phyloP scores from a whole-genome alignment of 495 filamentous ascomycete genomes.

The Aspergillus panamensis region DNA sequence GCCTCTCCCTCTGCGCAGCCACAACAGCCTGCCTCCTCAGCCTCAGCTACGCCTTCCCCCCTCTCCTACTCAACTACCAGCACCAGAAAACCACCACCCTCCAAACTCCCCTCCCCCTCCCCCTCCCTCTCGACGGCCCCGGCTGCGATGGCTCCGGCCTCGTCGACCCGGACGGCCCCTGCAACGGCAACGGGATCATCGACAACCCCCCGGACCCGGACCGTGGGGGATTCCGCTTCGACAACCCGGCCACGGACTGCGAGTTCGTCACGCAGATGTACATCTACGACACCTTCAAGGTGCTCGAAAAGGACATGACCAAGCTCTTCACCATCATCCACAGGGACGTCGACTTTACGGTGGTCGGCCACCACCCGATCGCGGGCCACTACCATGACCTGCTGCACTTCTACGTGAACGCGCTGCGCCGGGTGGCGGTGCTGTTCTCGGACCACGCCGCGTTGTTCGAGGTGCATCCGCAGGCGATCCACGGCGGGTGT shows the following conservation, averaged over 20 bases:
- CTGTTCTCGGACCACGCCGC: constrained; percentile 32
- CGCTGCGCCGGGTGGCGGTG: constrained; percentile 32
- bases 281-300: constrained; percentile 39
- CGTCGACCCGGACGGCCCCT: constrained; percentile 13
- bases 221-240: constrained; percentile 34
- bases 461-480: constrained; percentile 34
- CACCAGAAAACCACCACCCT: too few species aligned
- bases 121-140: constrained; percentile 8
- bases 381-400: constrained; percentile 36
- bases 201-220: constrained; percentile 18
- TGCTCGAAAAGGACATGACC: constrained; percentile 37
- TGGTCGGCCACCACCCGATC: constrained; percentile 37
- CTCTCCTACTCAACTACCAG: too few species aligned
- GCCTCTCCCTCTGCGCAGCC: constrained; percentile 1
- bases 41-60: background rate
- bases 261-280: constrained; percentile 34
- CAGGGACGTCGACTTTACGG: constrained; percentile 35
- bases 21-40: background rate
- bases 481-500: constrained; percentile 36
- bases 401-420: constrained; percentile 40
- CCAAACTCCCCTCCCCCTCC: background rate
- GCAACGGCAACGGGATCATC: constrained; percentile 16
- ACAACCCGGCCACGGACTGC: constrained; percentile 36
- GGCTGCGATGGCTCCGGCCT: constrained; percentile 16
- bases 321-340: constrained; percentile 36